phyloP scores from a whole-genome alignment of 768 basidiomycete species.

The Termitomyces heimii region DNA sequence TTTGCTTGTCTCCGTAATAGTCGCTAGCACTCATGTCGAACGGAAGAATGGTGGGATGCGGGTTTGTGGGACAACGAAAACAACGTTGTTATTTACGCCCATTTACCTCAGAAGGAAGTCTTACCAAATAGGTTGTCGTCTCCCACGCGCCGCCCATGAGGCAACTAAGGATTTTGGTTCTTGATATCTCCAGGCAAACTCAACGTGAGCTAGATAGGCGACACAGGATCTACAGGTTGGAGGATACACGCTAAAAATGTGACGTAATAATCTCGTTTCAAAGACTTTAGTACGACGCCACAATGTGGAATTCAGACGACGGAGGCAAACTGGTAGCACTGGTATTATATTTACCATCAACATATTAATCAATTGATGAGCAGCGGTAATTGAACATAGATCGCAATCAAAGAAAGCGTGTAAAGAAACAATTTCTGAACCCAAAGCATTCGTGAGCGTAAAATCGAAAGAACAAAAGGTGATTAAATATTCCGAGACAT shows the following conservation, averaged over 20 bases:
- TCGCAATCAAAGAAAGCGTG: not conserved
- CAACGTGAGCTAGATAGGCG: not conserved
- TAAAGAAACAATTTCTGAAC: not conserved
- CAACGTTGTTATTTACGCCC: constrained; percentile 24
- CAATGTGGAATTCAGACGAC: not conserved
- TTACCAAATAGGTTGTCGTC: not conserved
- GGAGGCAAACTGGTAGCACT: not conserved
- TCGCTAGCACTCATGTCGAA: constrained; percentile 65
- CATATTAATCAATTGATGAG: not conserved
- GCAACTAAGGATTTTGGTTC: not conserved
- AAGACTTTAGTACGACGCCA: not conserved
- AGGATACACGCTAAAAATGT: not conserved
- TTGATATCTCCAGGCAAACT: not conserved
- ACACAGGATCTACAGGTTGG: too few species aligned
- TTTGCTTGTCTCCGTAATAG: constrained; percentile 54
- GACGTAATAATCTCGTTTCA: not conserved
- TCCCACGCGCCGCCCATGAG: constrained; percentile 2
- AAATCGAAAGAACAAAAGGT: not conserved
- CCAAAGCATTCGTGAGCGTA: not conserved
- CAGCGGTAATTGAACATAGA: not conserved
- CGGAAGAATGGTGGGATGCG: constrained; percentile 9
- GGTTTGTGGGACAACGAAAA: constrained; percentile 3
- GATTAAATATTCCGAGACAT: constrained; percentile 20
- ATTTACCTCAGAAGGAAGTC: constrained; percentile 6
- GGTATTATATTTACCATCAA: not conserved